These are phyloP conservation scores for Pseudozyma hubeiensis DNA, from an alignment of 1,284 basidiomycete genomes.

Conservation along the genomic window DNA sequence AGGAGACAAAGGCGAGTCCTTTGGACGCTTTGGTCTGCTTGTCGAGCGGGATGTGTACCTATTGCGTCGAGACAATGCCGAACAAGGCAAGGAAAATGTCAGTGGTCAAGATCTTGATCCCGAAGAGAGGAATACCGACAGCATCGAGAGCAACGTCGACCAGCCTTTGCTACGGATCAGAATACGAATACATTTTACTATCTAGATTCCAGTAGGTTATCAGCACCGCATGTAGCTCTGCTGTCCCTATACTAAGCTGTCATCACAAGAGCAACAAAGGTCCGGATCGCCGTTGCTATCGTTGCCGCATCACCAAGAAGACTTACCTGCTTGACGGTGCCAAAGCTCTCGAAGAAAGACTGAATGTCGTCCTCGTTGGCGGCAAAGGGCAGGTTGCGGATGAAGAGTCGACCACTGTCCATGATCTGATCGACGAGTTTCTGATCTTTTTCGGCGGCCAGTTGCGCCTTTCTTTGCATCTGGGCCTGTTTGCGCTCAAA, in stretches of 20 bases:
- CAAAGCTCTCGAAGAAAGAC: conserved; percentile 79
- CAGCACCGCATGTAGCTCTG: conserved; percentile 57
- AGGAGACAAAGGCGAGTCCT: conserved; percentile 81
- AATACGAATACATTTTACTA: conserved; percentile 60
- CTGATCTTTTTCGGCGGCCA: conserved; percentile 50
- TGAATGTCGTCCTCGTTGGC: conserved; percentile 81
- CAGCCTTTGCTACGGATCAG: conserved; percentile 29
- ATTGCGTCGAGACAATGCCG: conserved; percentile 5
- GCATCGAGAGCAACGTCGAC: conserved; percentile 5
- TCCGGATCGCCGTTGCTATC: background rate
- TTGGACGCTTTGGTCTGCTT: conserved; percentile 77
- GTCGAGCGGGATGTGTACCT: conserved; percentile 88
- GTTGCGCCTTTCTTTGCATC: conserved; percentile 42
- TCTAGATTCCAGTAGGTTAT: conserved; percentile 65
- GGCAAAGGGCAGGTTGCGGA: conserved; percentile 89
- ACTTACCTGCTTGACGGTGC: conserved; percentile 74
- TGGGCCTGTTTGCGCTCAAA: conserved; percentile 35
- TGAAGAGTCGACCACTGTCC: conserved; percentile 83
- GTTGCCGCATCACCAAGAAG: too few relatives aligned
- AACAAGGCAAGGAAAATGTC: conserved; percentile 5
- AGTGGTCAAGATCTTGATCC: conserved; percentile 1
- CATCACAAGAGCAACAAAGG: conserved; percentile 47
- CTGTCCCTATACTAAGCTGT: conserved; percentile 67
- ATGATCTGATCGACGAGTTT: conserved; percentile 75
- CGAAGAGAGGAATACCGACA: background rate